phyloP scores from a whole-genome alignment of 1,284 basidiomycete genomes.

The Fomes fomentarius region DNA sequence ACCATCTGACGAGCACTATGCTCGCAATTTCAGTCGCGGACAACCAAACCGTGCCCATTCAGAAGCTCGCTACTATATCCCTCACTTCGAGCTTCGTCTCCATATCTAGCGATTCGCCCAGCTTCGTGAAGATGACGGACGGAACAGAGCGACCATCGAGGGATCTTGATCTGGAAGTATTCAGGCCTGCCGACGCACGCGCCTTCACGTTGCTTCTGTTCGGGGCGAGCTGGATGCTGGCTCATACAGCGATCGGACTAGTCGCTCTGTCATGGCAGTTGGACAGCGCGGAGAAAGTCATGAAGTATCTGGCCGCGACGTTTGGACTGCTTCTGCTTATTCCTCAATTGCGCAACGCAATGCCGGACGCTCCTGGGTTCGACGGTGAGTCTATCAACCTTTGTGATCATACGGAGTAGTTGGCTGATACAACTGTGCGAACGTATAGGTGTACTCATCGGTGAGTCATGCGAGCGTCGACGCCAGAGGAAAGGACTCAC shows the following conservation, averaged over 20 bases:
- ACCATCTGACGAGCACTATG: slow-evolving; percentile 52
- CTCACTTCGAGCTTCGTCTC: slow-evolving; percentile 53
- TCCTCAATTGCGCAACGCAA: slow-evolving; percentile 54
- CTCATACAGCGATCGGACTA: slow-evolving; percentile 51
- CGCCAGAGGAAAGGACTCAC: not conserved
- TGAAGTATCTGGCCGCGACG: slow-evolving; percentile 44
- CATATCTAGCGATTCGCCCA: slow-evolving; percentile 43
- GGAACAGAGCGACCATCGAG: slow-evolving; percentile 37
- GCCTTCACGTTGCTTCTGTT: slow-evolving; percentile 52
- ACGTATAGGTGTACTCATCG: slow-evolving; percentile 52
- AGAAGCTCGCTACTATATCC: slow-evolving; percentile 45
- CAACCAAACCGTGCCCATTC: slow-evolving; percentile 47
- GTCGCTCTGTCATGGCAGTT: slow-evolving; percentile 45
- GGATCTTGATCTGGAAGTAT: slow-evolving; percentile 49
- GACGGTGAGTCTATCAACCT: slow-evolving; percentile 43
- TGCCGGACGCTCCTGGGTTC: slow-evolving; percentile 61
- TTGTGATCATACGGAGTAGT: too few relatives aligned
- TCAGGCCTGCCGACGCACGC: slow-evolving; percentile 47
- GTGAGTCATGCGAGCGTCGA: slow-evolving; percentile 30
- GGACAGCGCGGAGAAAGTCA: slow-evolving; percentile 34
- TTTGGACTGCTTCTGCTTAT: slow-evolving; percentile 49
- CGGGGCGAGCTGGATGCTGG: slow-evolving; percentile 53
- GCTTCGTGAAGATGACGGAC: slow-evolving; percentile 34
- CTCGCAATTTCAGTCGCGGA: slow-evolving; percentile 38
- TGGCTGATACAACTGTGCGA: not conserved